Base-by-base conservation (phyloP, 1,284 basidiomycete species). In the Boletus calvinii region DNA sequence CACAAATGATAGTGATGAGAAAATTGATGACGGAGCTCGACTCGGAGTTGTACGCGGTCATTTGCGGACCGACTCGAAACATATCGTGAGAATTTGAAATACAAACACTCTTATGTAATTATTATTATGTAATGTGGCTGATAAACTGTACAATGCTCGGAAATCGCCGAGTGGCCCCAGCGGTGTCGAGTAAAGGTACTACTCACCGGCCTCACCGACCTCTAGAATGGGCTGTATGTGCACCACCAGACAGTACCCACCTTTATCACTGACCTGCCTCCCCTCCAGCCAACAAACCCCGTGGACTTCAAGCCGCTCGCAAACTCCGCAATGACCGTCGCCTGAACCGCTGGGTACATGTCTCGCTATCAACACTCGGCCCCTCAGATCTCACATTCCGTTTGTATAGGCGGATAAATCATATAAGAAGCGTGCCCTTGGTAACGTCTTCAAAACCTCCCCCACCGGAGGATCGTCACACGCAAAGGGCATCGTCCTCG, bases 391-490 rank as follows among this genome's bases (percentile, higher is more conserved):
- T 61, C 44, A 53, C 39, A 29, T 41, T 40, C 8, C 2, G 30
- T 52, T 50, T 30, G 30, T 55, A 35, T 50, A 94, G 92, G 94
- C 97, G 78, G 97, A 99, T 80, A 96, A 96, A 77, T 81, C 87
- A 56, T 99, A 98, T 84, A 99, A 99, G 87, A 99, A 99, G 81
- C 92, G 97, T 71, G 96, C 97, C 55, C 89, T 99, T 59, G 97
- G 97, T 63, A 99, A 99, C 81, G 87, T 98, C 77, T 99, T 96
- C 90, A 98, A 97, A 83, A 99, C 97, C 71, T 99, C 97, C 43
- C 97, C 97, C 52, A 99, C 97, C 61, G 97, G 94, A 80, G 97
- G 97, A 66, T 96, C 95, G 52, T 99, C 97, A 65, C 97, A 99
- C 77, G 97, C 97, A 66, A 99, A 99, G 84, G 97, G 97, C 66